Evolutionary conservation across 805 yeast species (phyloP).

Genomic region (Zygoascus biomembranicola): DNA sequence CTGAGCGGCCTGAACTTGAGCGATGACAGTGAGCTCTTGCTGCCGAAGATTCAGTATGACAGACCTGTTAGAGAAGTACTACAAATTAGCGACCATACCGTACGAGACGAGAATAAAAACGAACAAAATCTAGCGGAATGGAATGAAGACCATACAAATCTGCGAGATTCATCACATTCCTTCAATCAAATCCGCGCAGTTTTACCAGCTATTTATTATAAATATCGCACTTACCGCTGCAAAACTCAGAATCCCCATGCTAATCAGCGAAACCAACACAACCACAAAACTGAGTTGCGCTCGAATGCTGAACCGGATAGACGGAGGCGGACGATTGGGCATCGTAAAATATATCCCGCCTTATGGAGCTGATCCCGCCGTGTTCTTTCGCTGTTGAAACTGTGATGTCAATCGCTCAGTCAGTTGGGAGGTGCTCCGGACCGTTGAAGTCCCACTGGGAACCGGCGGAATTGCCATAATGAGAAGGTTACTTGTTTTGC

Average conservation of each 20-base stretch:
- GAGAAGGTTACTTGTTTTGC: too few species aligned
- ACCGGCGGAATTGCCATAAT: too few species aligned
- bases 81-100: neutral
- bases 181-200: too few species aligned
- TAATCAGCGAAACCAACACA: constrained; percentile 57
- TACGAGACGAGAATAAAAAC: constrained; percentile 1
- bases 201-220: neutral
- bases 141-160: neutral
- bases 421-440: neutral
- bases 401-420: too few species aligned
- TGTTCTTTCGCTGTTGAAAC: too few species aligned
- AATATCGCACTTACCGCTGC: constrained; percentile 36
- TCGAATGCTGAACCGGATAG: constrained; percentile 48
- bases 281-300: constrained; percentile 70
- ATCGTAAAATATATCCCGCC: neutral
- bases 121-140: constrained; percentile 5
- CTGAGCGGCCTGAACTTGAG: constrained; percentile 74
- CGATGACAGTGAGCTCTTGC: constrained; percentile 64
- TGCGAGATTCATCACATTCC: too few species aligned
- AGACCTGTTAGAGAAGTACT: constrained; percentile 51
- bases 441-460: neutral
- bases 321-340: constrained; percentile 6
- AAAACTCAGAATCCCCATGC: constrained; percentile 63
- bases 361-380: too few species aligned
- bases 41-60: constrained; percentile 53